A percentile compares a stretch with the other conserved stretches of the same genome.
These are phyloP conservation scores for Leishmania turanica DNA, from an alignment of 208 protist species.

Conservation along the genomic window DNA sequence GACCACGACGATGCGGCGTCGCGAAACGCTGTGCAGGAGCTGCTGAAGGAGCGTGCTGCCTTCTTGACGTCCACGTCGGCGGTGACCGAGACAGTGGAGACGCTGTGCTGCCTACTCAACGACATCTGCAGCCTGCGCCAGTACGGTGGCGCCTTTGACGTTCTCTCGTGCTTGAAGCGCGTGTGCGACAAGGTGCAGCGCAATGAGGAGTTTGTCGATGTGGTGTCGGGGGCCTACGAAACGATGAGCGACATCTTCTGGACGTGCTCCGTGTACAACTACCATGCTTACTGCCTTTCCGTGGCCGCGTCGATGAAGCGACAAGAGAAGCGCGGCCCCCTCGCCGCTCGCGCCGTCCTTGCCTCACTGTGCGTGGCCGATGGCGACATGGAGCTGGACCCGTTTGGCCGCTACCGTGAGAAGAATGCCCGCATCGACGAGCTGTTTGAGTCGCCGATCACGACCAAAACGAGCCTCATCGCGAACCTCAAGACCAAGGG, in stretches of 20 bases:
- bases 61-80: slow-evolving; percentile 52
- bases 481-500: slow-evolving; percentile 34
- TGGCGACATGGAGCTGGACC: slow-evolving; percentile 46
- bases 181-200: slow-evolving; percentile 54
- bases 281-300: slow-evolving; percentile 75
- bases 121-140: slow-evolving; percentile 44
- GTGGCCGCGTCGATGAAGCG: slow-evolving; percentile 46
- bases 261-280: slow-evolving; percentile 61
- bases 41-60: slow-evolving; percentile 49
- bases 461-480: slow-evolving; percentile 38
- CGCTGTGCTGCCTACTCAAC: slow-evolving; percentile 62
- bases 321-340: slow-evolving; percentile 27
- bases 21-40: slow-evolving; percentile 31
- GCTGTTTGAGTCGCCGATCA: slow-evolving; percentile 52
- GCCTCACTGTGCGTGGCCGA: slow-evolving; percentile 66
- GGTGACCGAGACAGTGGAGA: slow-evolving; percentile 44
- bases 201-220: slow-evolving; percentile 26
- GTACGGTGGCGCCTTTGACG: slow-evolving; percentile 54
- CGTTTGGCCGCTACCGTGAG: slow-evolving; percentile 50
- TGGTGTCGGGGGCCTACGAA: slow-evolving; percentile 49
- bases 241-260: slow-evolving; percentile 73
- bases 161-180: slow-evolving; percentile 62
- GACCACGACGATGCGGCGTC: slow-evolving; percentile 22
- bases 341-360: slow-evolving; percentile 63
- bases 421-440: slow-evolving; percentile 55